A percentile compares a stretch with the other conserved stretches of the same genome.
Conservation (phyloP, 2,329 filamentous ascomycete species). For the Talaromyces sp. region DNA sequence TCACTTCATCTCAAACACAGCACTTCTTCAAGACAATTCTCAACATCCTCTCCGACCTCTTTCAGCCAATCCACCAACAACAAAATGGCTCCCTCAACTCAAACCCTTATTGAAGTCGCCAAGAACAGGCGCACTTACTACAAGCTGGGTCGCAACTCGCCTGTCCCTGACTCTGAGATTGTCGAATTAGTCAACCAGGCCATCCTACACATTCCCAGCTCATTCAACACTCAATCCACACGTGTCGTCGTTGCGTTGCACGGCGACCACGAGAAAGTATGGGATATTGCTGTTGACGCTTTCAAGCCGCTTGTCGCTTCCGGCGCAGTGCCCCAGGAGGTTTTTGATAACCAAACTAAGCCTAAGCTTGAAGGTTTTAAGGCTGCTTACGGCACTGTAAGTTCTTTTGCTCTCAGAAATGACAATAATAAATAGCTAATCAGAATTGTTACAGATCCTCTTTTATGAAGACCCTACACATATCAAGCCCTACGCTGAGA, state of each 20-base stretch:
- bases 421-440: not conserved
- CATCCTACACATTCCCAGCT: slow-evolving; percentile 65
- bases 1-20: not conserved
- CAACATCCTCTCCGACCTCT: not conserved
- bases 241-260: slow-evolving; percentile 73
- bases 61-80: slow-evolving; percentile 5
- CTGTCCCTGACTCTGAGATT: slow-evolving; percentile 33
- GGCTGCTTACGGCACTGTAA: slow-evolving; percentile 68
- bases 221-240: slow-evolving; percentile 85
- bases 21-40: not conserved
- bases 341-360: slow-evolving; percentile 49
- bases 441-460: slow-evolving; percentile 48
- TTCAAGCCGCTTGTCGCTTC: slow-evolving; percentile 64
- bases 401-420: slow-evolving; percentile 25
- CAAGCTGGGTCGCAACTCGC: slow-evolving; percentile 29
- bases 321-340: slow-evolving; percentile 43
- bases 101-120: slow-evolving; percentile 28
- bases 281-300: slow-evolving; percentile 64
- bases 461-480: slow-evolving; percentile 77
- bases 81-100: slow-evolving; percentile 17
- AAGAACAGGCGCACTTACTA: slow-evolving; percentile 35
- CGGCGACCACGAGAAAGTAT: slow-evolving; percentile 79
- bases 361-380: slow-evolving; percentile 57
- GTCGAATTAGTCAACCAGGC: slow-evolving; percentile 40
- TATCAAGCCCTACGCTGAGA: slow-evolving; percentile 61